Percentiles rank a stretch among this genome's conserved stretches.
Evolutionary conservation across 257 asterid species (phyloP).

Genomic region (Petrea volubilis): DNA sequence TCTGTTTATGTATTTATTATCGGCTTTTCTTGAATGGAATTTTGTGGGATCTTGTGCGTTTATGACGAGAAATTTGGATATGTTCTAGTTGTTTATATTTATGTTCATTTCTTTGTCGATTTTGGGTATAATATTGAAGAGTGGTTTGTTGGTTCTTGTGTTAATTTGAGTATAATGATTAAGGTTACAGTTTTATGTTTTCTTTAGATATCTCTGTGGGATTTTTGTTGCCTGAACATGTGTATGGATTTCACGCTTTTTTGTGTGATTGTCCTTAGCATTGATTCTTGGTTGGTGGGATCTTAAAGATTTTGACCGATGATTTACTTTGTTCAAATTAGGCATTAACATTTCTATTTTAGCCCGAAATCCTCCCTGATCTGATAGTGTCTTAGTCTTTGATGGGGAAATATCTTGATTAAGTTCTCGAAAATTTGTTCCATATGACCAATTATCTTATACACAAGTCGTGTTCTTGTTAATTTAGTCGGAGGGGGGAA

Average conservation of each 20-base stretch:
- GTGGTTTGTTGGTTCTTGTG: neutral
- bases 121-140: neutral
- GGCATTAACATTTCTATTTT: neutral
- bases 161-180: neutral
- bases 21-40: neutral
- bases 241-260: neutral
- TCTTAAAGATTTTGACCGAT: neutral
- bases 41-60: neutral
- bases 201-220: neutral
- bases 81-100: neutral
- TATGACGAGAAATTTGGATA: neutral
- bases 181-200: neutral
- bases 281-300: neutral
- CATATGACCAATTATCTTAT: neutral
- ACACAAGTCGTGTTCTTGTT: neutral
- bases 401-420: neutral
- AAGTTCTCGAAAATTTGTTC: neutral
- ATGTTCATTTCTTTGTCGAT: neutral
- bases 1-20: neutral
- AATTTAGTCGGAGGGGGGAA: slow-evolving; percentile 49
- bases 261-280: neutral
- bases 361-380: neutral
- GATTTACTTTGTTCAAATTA: neutral
- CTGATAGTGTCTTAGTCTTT: neutral
- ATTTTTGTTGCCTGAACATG: neutral